Percentiles rank a stretch among this genome's conserved stretches.
phyloP scores from a whole-genome alignment of 2,329 filamentous ascomycete species.

The Penicillium sp. region DNA sequence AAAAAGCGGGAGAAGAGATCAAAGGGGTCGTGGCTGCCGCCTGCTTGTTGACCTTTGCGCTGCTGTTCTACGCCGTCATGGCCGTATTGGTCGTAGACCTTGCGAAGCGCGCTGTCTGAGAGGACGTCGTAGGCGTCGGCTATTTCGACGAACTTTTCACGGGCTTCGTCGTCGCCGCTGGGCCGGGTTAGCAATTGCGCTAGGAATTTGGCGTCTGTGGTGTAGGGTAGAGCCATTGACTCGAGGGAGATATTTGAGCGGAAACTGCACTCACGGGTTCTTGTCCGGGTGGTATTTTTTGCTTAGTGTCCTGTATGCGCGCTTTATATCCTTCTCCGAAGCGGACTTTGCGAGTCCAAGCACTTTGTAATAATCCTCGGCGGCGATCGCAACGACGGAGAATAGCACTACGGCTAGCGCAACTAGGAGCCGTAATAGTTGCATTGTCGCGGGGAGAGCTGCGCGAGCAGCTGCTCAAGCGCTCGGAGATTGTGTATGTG shows the following conservation, averaged over 20 bases:
- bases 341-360: constrained; percentile 76
- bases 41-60: constrained; percentile 63
- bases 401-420: constrained; percentile 37
- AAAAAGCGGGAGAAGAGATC: constrained; percentile 97
- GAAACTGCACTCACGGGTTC: constrained; percentile 67
- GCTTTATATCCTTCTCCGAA: constrained; percentile 84
- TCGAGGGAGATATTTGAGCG: too few relatives aligned
- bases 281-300: constrained; percentile 98
- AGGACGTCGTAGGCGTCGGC: constrained; percentile 95
- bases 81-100: constrained; percentile 91
- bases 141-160: constrained; percentile 88
- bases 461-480: constrained; percentile 18
- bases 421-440: constrained; percentile 32
- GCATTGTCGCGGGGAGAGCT: constrained; percentile 30
- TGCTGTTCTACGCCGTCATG: constrained; percentile 86
- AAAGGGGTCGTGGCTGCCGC: constrained; percentile 71
- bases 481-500: neutral
- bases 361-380: constrained; percentile 59
- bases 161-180: constrained; percentile 72
- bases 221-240: too few relatives aligned
- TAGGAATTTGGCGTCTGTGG: neutral
- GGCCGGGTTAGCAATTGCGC: neutral
- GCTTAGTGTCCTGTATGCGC: constrained; percentile 83
- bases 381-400: constrained; percentile 38
- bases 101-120: constrained; percentile 70